Base-by-base conservation (phyloP, 2,329 filamentous ascomycete genomes). In the Diplodia scrobiculata region DNA sequence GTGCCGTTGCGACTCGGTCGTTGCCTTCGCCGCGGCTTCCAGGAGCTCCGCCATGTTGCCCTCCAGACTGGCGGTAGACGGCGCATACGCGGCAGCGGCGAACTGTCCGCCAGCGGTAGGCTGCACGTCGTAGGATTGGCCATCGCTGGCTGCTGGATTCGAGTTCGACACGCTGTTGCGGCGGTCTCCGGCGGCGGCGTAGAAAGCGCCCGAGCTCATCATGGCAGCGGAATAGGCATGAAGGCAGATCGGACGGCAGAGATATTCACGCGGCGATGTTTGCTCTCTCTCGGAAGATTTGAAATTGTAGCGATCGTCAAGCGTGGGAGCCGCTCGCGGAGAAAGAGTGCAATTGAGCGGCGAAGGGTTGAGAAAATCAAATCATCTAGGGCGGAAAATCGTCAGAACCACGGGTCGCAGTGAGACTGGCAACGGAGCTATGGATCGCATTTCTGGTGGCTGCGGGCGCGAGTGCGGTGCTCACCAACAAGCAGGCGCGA, bases 21-120 rank as follows among this genome's bases (percentile, higher is more conserved):
- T 75, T 73, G 75, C 75, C 17, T 74, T 74, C 21, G 72, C 76
- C 7, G 75, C 76, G 69, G 76, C 76, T 63, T 77, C 75, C 4
- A 78, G 68, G 60, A 78, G 67, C 63, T 77, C 75, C 2, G 70
- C 75, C 38, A 78, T 71, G 48, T 65, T 58, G 29, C 63, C 63
- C 6, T 58, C 51, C 58, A 62, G 55, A 25, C 55, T 34, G n/a
- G 38, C 11, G 25, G 55, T 45, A 7, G 58, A 29, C 17, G 45
- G 13, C 7, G 45, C 45, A 19, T 51, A 50, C 11, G 34, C 19
- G 2, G 41, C 10, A 6, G 45, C 5, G n/a, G 27, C 25, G 3
- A 27, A 1, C 7, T 38, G 34, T 9, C 10, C 38, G n/a, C 36
- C 36, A 7, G 25, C 36, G 2, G 38, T 9, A 1, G 58, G 4